These are phyloP conservation scores for Fomitopsis pinicola DNA, from an alignment of 1,284 basidiomycete genomes.

Conservation along the genomic window DNA sequence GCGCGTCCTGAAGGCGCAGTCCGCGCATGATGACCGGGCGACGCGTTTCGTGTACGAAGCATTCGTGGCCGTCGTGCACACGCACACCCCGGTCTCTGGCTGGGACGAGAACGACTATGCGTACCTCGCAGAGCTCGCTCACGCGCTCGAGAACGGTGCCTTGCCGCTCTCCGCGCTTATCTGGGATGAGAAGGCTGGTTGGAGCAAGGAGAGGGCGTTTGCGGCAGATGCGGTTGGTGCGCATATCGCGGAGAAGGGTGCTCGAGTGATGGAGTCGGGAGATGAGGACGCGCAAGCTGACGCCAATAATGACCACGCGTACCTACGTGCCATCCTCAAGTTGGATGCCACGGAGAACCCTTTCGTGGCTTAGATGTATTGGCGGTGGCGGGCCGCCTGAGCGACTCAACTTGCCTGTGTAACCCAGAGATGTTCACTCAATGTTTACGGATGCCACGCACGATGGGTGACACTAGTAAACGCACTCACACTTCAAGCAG, in stretches of 20 bases:
- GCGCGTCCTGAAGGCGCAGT: neutral
- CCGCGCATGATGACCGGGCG: too few relatives aligned
- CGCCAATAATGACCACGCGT: neutral
- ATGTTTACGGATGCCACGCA: too few relatives aligned
- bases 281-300: neutral
- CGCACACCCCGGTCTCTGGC: neutral
- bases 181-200: neutral
- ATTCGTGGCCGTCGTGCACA: neutral
- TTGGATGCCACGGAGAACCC: neutral
- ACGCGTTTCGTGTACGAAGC: neutral
- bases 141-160: neutral
- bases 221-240: neutral
- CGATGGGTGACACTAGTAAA: too few relatives aligned
- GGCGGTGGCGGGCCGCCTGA: too few relatives aligned
- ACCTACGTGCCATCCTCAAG: neutral
- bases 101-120: constrained; percentile 4
- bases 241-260: neutral
- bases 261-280: neutral
- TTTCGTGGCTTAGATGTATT: too few relatives aligned
- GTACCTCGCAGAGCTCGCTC: neutral
- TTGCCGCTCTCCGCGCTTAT: neutral
- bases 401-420: too few relatives aligned
- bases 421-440: too few relatives aligned
- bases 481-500: too few relatives aligned
- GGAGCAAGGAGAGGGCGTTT: neutral